Evolutionary conservation across 2,329 filamentous ascomycete species (phyloP).

Genomic region (Fonsecaea nubica): DNA sequence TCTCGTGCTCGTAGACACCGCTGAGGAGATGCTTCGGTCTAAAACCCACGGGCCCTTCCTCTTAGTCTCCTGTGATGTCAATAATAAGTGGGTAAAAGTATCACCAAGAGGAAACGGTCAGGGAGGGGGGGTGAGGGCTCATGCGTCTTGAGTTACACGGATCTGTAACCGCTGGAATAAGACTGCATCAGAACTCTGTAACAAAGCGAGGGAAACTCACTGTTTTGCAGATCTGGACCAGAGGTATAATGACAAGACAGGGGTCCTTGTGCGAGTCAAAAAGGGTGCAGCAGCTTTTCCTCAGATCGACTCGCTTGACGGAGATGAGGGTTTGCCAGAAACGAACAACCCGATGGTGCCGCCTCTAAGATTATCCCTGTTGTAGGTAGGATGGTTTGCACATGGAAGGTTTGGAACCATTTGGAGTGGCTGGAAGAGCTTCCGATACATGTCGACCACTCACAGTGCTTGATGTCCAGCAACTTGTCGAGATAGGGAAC

Average conservation of each 20-base stretch:
- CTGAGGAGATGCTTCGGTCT: background rate
- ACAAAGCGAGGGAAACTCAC: background rate
- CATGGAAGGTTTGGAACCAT: constrained; percentile 27
- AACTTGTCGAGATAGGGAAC: constrained; percentile 20
- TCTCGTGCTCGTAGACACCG: background rate
- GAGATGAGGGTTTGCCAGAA: constrained; percentile 24
- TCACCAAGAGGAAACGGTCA: constrained; percentile 29
- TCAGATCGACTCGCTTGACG: constrained; percentile 11
- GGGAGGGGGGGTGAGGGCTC: background rate
- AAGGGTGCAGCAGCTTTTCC: background rate
- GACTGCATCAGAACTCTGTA: background rate
- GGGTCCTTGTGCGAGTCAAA: background rate
- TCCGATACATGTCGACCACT: constrained; percentile 15
- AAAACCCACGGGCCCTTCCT: constrained; percentile 4
- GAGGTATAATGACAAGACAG: background rate
- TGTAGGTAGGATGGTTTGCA: background rate
- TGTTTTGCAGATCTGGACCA: background rate
- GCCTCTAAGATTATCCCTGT: constrained; percentile 16
- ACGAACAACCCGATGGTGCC: constrained; percentile 13
- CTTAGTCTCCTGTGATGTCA: constrained; percentile 8
- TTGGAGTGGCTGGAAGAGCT: constrained; percentile 18
- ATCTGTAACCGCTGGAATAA: constrained; percentile 10
- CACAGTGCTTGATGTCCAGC: background rate
- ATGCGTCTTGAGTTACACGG: constrained; percentile 24
- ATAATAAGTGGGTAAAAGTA: constrained; percentile 1